Evolutionary conservation across 306 rosid species (phyloP).

Genomic region (Heteromeles arbutifolia): DNA sequence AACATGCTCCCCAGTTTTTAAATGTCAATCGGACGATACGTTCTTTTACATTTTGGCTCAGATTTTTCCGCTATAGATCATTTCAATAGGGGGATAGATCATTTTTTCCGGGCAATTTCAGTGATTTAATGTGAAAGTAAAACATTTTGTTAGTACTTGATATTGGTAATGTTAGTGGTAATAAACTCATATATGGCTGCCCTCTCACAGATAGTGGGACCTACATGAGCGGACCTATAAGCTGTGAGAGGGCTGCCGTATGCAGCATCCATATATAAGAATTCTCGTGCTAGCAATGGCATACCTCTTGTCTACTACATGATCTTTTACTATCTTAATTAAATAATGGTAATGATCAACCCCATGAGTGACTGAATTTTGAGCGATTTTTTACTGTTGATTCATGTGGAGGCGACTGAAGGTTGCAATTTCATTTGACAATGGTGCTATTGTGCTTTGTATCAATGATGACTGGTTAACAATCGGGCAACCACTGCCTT

Average conservation of each 20-base stretch:
- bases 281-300: not conserved
- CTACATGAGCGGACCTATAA: not conserved
- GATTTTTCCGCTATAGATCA: not conserved
- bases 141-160: not conserved
- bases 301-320: not conserved
- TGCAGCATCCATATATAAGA: not conserved
- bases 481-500: not conserved
- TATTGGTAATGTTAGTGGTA: not conserved
- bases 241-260: not conserved
- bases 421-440: not conserved
- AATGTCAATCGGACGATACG: not conserved
- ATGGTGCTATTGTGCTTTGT: not conserved
- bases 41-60: not conserved
- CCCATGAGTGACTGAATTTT: not conserved
- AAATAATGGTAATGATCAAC: not conserved
- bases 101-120: not conserved
- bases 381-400: not conserved
- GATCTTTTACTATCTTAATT: not conserved
- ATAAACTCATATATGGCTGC: not conserved
- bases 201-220: not conserved
- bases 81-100: not conserved
- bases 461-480: not conserved
- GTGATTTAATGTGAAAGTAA: not conserved
- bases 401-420: not conserved
- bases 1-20: not conserved